Conservation (phyloP, 169 alveolate genomes). For the Eimeria falciformis region DNA sequence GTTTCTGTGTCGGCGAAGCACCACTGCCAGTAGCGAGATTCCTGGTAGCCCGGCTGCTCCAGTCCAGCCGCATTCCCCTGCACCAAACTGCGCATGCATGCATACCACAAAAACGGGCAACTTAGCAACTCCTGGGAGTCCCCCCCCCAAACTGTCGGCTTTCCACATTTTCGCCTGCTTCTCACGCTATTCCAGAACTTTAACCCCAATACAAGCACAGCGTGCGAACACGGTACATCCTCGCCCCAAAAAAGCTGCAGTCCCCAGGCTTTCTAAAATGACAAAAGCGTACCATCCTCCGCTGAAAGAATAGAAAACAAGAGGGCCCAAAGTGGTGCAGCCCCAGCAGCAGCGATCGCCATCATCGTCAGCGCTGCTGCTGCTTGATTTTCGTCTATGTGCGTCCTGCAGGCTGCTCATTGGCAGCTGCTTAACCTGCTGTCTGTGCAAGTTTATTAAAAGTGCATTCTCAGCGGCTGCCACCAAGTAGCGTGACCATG, state of each 20-base stretch:
- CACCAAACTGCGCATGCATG: not conserved
- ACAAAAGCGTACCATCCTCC: not conserved
- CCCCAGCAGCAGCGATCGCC: slow-evolving; percentile 4
- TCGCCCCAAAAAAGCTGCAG: no score
- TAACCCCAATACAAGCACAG: no score
- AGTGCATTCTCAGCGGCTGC: not conserved
- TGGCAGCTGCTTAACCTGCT: slow-evolving; percentile 1
- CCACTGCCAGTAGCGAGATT: not conserved
- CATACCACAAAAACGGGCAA: not conserved
- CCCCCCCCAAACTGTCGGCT: no score
- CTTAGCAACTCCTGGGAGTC: no score
- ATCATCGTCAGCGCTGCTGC: not conserved
- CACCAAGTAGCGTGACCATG: not conserved
- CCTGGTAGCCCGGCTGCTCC: not conserved
- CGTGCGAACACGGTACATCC: no score
- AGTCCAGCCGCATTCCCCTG: not conserved
- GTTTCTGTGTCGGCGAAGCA: not conserved
- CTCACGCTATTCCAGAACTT: no score
- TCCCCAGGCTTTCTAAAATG: no score
- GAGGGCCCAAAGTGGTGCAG: not conserved
- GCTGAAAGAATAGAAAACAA: not conserved
- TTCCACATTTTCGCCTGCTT: no score
- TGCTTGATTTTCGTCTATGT: not conserved
- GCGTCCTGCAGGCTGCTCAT: not conserved
- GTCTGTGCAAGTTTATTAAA: not conserved